phyloP scores from a whole-genome alignment of 108 stramenopile genomes.

The Fistulifera solaris region DNA sequence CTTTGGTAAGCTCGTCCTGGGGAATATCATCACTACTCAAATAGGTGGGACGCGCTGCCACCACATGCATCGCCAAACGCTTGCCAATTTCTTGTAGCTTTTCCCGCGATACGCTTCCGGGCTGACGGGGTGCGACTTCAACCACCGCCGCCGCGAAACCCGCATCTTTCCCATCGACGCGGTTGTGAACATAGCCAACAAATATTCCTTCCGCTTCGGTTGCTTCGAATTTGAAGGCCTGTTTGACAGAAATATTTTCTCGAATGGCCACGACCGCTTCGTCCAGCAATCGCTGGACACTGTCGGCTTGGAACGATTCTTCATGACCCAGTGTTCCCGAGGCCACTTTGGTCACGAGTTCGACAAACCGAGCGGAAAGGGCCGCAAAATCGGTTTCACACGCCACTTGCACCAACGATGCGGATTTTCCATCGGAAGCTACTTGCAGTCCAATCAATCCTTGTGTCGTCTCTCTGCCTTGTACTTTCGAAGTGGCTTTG shows the following conservation, averaged over 20 bases:
- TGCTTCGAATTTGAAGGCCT: constrained; percentile 31
- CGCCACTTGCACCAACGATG: constrained; percentile 56
- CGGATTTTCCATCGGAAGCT: constrained; percentile 34
- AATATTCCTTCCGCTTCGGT: constrained; percentile 30
- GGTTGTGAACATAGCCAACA: constrained; percentile 70
- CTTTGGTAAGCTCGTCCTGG: constrained; percentile 47
- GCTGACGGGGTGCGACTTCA: constrained; percentile 5
- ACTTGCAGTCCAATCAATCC: constrained; percentile 55
- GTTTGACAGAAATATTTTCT: constrained; percentile 53
- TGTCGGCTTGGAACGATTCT: constrained; percentile 16
- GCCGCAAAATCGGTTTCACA: constrained; percentile 82
- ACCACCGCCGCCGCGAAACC: constrained; percentile 68
- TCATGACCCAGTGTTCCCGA: constrained; percentile 20
- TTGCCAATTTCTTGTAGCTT: constrained; percentile 57
- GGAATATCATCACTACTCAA: constrained; percentile 52
- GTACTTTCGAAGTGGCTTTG: constrained; percentile 61
- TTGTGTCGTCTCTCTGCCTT: constrained; percentile 54
- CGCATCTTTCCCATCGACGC: constrained; percentile 29
- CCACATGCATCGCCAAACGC: constrained; percentile 92
- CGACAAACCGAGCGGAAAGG: constrained; percentile 43
- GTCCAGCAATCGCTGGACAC: constrained; percentile 35
- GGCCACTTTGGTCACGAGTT: constrained; percentile 50
- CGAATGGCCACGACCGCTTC: constrained; percentile 76
- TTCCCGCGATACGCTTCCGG: background rate
- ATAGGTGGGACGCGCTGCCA: constrained; percentile 80